A percentile compares a stretch with the other conserved stretches of the same genome.
Conservation (phyloP, 2,329 filamentous ascomycete genomes). For the Stagonosporopsis tanaceti region DNA sequence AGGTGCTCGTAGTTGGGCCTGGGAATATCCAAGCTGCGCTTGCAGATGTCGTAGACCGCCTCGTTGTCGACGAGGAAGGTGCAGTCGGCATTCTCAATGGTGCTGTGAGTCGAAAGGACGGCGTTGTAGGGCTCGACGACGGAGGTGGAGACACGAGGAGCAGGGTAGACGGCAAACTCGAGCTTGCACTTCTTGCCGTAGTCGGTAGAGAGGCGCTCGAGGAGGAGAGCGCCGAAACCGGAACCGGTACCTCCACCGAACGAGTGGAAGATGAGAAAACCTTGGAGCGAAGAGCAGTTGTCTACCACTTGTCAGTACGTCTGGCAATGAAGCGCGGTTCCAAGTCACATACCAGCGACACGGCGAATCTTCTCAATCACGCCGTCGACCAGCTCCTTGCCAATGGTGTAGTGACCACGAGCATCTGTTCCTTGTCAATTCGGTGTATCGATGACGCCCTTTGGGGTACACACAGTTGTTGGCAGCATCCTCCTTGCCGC, state of each 20-base stretch:
- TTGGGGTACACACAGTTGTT: conserved; percentile 68
- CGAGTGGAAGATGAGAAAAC: conserved; percentile 78
- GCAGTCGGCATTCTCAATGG: conserved; percentile 79
- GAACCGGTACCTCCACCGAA: conserved; percentile 77
- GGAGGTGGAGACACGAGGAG: conserved; percentile 73
- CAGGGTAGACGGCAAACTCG: conserved; percentile 76
- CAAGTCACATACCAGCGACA: conserved; percentile 64
- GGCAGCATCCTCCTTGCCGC: conserved; percentile 78
- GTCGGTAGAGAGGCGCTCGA: conserved; percentile 76
- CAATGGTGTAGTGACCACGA: conserved; percentile 78
- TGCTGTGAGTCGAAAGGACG: conserved; percentile 76
- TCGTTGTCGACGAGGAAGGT: conserved; percentile 81
- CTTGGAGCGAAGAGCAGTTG: conserved; percentile 76
- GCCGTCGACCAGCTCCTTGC: conserved; percentile 77
- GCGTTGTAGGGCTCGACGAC: conserved; percentile 80
- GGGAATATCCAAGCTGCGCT: conserved; percentile 73
- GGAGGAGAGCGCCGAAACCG: conserved; percentile 74
- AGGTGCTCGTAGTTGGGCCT: conserved; percentile 75
- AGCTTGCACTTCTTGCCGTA: conserved; percentile 82
- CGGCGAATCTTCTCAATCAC: conserved; percentile 75
- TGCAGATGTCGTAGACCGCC: conserved; percentile 78
- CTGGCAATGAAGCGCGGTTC: neutral
- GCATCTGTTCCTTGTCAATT: conserved; percentile 59
- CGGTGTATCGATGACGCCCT: neutral
- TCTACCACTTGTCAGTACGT: conserved; percentile 55